Evolutionary conservation across 2,329 filamentous ascomycete genomes (phyloP).

Genomic region (Aureobasidium zeae): DNA sequence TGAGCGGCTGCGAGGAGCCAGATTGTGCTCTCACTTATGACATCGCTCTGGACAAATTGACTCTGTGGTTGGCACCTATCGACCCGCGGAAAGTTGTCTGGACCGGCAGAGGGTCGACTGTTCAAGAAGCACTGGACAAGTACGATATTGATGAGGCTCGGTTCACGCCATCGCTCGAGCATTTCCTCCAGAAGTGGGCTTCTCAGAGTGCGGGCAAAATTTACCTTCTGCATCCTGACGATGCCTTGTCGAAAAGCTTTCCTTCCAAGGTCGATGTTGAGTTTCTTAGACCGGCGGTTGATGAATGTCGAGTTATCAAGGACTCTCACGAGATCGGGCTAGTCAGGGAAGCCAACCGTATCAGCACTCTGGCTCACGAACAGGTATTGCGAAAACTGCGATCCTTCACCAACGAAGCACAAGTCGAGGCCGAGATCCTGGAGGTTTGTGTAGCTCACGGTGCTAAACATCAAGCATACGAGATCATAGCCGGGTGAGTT

Average conservation of each 20-base stretch:
- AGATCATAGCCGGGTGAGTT: slow-evolving; percentile 63
- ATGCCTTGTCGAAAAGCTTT: not conserved
- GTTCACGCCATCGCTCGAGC: slow-evolving; percentile 27
- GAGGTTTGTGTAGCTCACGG: slow-evolving; percentile 62
- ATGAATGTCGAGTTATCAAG: slow-evolving; percentile 73
- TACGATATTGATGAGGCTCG: slow-evolving; percentile 75
- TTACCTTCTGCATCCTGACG: slow-evolving; percentile 29
- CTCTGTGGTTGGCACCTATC: slow-evolving; percentile 85
- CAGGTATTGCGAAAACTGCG: slow-evolving; percentile 58
- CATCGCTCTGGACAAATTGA: slow-evolving; percentile 60
- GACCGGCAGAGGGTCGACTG: slow-evolving; percentile 75
- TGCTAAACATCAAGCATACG: slow-evolving; percentile 72
- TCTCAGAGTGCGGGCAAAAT: slow-evolving; percentile 22
- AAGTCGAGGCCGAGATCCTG: slow-evolving; percentile 72
- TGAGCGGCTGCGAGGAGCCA: slow-evolving; percentile 73
- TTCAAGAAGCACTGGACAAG: slow-evolving; percentile 61
- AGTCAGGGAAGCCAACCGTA: slow-evolving; percentile 69
- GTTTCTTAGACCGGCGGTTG: slow-evolving; percentile 60
- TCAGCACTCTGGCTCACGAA: slow-evolving; percentile 70
- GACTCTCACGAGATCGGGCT: slow-evolving; percentile 74
- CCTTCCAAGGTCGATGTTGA: not conserved
- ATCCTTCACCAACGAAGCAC: slow-evolving; percentile 62
- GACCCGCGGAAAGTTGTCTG: slow-evolving; percentile 83
- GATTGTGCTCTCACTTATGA: slow-evolving; percentile 79
- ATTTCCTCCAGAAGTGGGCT: slow-evolving; percentile 28